These are phyloP conservation scores for Kodamaea plutei DNA, from an alignment of 1,139 yeast species.

Conservation along the genomic window DNA sequence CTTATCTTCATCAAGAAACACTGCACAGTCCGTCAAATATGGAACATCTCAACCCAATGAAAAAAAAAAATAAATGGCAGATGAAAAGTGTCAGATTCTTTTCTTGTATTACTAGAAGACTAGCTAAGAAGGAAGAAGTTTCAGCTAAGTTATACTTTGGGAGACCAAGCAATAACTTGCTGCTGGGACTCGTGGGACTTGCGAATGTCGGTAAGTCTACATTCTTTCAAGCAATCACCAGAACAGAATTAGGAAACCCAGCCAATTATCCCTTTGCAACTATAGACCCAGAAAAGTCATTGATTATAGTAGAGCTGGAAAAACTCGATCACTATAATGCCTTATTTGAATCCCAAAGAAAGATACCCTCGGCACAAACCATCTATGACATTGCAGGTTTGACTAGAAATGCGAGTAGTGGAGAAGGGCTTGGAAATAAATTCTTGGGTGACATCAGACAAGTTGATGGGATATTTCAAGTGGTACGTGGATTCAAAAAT, in stretches of 20 bases:
- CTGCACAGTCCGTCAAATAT: too few relatives aligned
- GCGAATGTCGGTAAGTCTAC: conserved; percentile 78
- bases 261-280: conserved; percentile 83
- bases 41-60: too few relatives aligned
- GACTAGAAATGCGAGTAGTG: conserved; percentile 67
- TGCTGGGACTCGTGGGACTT: conserved; percentile 62
- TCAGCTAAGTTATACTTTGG: conserved; percentile 32
- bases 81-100: too few relatives aligned
- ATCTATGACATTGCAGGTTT: conserved; percentile 74
- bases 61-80: too few relatives aligned
- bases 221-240: conserved; percentile 66
- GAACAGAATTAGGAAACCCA: conserved; percentile 64
- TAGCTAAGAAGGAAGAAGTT: conserved; percentile 5
- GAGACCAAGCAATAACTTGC: conserved; percentile 51
- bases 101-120: too few relatives aligned
- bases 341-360: conserved; percentile 49
- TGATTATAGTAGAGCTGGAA: conserved; percentile 52
- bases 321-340: conserved; percentile 41
- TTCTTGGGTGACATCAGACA: conserved; percentile 66
- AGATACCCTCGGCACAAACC: conserved; percentile 53
- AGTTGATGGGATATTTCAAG: conserved; percentile 72
- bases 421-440: conserved; percentile 77
- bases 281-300: conserved; percentile 67
- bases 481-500: conserved; percentile 62
- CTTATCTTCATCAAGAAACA: too few relatives aligned